A percentile compares a stretch with the other conserved stretches of the same genome.
Evolutionary conservation across 306 rosid species (phyloP).

Genomic region (Aeschynomene evenia): DNA sequence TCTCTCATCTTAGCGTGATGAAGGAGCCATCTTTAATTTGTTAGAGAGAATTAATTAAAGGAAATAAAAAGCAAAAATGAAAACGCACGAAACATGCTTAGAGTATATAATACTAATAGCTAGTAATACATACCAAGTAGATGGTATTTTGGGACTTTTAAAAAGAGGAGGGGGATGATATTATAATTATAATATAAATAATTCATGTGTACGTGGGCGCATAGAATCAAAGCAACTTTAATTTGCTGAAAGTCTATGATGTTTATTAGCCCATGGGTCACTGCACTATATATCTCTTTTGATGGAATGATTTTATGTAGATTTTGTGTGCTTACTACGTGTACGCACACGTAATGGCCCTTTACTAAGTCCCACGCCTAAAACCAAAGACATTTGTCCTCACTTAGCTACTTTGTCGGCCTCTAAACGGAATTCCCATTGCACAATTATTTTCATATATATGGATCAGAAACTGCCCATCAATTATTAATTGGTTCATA

Average conservation of each 20-base stretch:
- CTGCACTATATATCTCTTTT: no score
- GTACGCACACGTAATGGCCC: slow-evolving; percentile 43
- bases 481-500: neutral
- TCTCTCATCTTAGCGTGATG: neutral
- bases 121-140: no score
- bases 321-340: slow-evolving; percentile 35
- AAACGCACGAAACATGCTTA: neutral
- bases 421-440: neutral
- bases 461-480: neutral
- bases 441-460: neutral
- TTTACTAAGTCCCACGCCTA: slow-evolving; percentile 3
- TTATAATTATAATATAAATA: no score
- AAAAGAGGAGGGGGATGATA: neutral
- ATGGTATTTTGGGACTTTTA: neutral
- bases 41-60: neutral
- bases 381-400: slow-evolving; percentile 42
- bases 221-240: slow-evolving; percentile 37
- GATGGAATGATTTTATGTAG: slow-evolving; percentile 17
- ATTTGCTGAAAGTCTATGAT: slow-evolving; percentile 22
- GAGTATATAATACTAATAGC: neutral
- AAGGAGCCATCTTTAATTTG: neutral
- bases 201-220: slow-evolving; percentile 16
- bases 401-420: slow-evolving; percentile 43
- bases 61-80: neutral
- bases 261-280: slow-evolving; percentile 2